Conservation (phyloP, 768 basidiomycete species). For the Leccinum ochraceum region DNA sequence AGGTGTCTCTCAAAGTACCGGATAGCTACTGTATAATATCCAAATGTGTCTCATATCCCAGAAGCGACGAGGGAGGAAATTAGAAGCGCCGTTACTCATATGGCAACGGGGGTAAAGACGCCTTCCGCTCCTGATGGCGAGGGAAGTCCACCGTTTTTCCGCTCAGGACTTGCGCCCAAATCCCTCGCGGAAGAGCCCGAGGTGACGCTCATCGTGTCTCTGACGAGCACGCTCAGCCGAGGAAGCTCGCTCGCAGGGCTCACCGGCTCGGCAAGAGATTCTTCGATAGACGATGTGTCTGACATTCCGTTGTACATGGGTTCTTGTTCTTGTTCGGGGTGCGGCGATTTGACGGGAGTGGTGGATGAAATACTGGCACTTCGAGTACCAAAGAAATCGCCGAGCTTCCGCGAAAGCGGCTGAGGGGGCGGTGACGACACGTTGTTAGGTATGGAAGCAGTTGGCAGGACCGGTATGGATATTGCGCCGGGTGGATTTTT, state of each 20-base stretch:
- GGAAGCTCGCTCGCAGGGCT: slow-evolving; percentile 34
- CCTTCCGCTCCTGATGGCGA: slow-evolving; percentile 17
- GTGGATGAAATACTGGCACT: slow-evolving; percentile 50
- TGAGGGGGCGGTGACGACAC: slow-evolving; percentile 34
- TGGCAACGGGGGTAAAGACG: slow-evolving; percentile 27
- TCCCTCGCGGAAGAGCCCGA: slow-evolving; percentile 30
- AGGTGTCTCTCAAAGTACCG: too few species aligned
- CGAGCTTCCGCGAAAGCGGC: slow-evolving; percentile 64
- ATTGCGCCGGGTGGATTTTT: slow-evolving; percentile 31
- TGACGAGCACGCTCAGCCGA: slow-evolving; percentile 30
- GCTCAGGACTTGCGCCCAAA: slow-evolving; percentile 30
- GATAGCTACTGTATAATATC: slow-evolving; percentile 15
- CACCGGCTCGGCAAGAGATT: slow-evolving; percentile 35
- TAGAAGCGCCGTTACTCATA: slow-evolving; percentile 28
- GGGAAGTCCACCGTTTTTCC: slow-evolving; percentile 22
- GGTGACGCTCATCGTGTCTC: slow-evolving; percentile 30
- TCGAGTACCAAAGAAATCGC: slow-evolving; percentile 67
- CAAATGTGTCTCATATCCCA: slow-evolving; percentile 12
- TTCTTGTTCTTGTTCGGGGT: slow-evolving; percentile 30
- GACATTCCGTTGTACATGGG: slow-evolving; percentile 31
- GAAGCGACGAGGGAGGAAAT: slow-evolving; percentile 14
- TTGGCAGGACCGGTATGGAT: slow-evolving; percentile 27
- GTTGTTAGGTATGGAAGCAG: slow-evolving; percentile 22
- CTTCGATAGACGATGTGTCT: slow-evolving; percentile 39
- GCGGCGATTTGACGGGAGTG: slow-evolving; percentile 26